phyloP scores from a whole-genome alignment of 495 filamentous ascomycete genomes.

The Penicillium salamii region DNA sequence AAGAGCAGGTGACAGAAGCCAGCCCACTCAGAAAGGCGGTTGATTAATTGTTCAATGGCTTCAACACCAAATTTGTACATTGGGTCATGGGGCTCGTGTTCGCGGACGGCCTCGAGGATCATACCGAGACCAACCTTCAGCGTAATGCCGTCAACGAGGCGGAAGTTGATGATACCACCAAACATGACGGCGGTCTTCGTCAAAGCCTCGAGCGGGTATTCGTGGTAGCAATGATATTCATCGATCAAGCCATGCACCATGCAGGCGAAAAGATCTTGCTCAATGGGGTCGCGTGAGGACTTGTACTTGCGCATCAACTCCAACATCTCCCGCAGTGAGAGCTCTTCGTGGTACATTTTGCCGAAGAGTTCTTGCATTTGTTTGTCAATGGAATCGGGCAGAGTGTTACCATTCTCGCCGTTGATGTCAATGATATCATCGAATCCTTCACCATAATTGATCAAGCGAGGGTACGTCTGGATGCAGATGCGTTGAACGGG shows the following conservation, averaged over 20 bases:
- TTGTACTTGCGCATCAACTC: constrained; percentile 81
- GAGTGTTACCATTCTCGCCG: constrained; percentile 70
- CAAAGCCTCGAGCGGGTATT: constrained; percentile 90
- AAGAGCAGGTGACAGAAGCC: constrained; percentile 81
- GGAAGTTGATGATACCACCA: constrained; percentile 91
- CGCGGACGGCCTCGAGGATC: constrained; percentile 90
- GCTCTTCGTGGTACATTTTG: constrained; percentile 88
- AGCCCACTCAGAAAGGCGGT: constrained; percentile 85
- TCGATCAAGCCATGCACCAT: constrained; percentile 99
- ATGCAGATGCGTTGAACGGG: constrained; percentile 81
- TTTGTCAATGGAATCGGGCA: constrained; percentile 74
- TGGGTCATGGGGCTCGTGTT: constrained; percentile 71
- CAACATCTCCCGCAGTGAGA: constrained; percentile 76
- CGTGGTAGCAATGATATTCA: constrained; percentile 90
- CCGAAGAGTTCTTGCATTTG: constrained; percentile 97
- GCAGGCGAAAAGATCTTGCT: constrained; percentile 93
- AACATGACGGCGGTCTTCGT: constrained; percentile 96
- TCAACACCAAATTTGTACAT: constrained; percentile 99
- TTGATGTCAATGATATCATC: constrained; percentile 88
- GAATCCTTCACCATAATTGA: constrained; percentile 90
- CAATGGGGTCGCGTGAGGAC: constrained; percentile 71
- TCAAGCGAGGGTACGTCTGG: constrained; percentile 88
- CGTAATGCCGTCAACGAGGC: constrained; percentile 82
- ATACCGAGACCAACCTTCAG: constrained; percentile 90
- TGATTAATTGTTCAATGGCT: constrained; percentile 81